A percentile compares a stretch with the other conserved stretches of the same genome.
phyloP scores from a whole-genome alignment of 345 rosid species.

The Sisymbrium irio region DNA sequence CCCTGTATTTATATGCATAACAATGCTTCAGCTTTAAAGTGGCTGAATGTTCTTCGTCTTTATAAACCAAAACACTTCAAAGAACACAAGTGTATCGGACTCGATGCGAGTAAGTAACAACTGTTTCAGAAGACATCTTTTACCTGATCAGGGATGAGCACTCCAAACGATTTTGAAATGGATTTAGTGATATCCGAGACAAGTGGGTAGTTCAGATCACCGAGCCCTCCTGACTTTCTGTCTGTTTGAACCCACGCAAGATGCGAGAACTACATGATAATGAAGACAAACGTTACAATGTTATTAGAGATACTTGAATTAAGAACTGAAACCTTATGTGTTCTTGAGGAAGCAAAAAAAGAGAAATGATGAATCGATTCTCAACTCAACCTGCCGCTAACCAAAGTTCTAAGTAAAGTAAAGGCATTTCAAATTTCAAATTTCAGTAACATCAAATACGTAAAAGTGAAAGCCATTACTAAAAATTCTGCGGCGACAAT shows the following conservation, averaged over 20 bases:
- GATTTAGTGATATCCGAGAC: slow-evolving; percentile 79
- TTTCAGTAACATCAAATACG: background rate
- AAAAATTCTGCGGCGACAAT: background rate
- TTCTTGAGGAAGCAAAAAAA: background rate
- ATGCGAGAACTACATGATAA: slow-evolving; percentile 63
- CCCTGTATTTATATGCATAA: slow-evolving; percentile 42
- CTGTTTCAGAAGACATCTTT: background rate
- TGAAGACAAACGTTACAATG: background rate
- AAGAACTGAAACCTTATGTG: background rate
- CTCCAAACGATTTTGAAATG: slow-evolving; percentile 70
- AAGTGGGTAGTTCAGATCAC: slow-evolving; percentile 82
- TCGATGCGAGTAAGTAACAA: background rate
- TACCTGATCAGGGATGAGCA: slow-evolving; percentile 90
- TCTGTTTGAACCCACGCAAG: slow-evolving; percentile 95
- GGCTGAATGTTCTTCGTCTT: background rate
- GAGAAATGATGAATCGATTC: background rate
- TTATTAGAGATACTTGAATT: background rate
- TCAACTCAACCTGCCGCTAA: background rate
- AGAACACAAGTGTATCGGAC: slow-evolving; percentile 1
- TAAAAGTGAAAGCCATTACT: background rate
- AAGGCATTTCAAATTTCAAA: background rate
- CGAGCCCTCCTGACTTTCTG: slow-evolving; percentile 84
- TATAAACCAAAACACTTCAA: background rate
- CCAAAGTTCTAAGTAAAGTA: background rate
- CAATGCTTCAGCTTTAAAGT: background rate